Evolutionary conservation across 495 filamentous ascomycete species (phyloP).

Genomic region (Penicillium ochrochloron): DNA sequence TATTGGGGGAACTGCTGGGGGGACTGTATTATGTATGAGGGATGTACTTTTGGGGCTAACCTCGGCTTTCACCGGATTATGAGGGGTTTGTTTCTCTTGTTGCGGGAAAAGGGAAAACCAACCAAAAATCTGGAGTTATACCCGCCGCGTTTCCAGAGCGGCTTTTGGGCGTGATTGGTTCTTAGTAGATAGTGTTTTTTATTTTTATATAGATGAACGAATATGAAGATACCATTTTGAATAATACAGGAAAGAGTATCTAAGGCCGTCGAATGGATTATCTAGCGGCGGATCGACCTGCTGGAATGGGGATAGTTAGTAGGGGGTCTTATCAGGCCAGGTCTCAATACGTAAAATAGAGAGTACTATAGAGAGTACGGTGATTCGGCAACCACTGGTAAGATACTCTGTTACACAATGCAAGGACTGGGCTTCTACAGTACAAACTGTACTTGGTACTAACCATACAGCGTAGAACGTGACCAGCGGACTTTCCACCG

Average conservation of each 20-base stretch:
- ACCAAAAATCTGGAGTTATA: slow-evolving; percentile 29
- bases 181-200: neutral
- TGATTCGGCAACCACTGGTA: neutral
- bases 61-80: slow-evolving; percentile 4
- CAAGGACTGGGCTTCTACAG: neutral
- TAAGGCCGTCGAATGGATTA: slow-evolving; percentile 3
- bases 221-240: slow-evolving; percentile 5
- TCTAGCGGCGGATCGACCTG: slow-evolving; percentile 12
- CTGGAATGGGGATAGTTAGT: neutral
- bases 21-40: neutral
- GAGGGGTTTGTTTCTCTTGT: neutral
- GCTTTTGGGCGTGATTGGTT: slow-evolving; percentile 16
- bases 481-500: slow-evolving; percentile 26
- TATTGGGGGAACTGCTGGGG: neutral
- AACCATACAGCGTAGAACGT: neutral
- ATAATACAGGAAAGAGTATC: too few relatives aligned
- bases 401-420: neutral
- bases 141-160: slow-evolving; percentile 34
- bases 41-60: neutral
- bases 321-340: neutral
- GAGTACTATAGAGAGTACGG: too few relatives aligned
- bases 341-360: too few relatives aligned
- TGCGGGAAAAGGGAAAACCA: neutral
- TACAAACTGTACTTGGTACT: neutral
- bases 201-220: slow-evolving; percentile 10